Conservation (phyloP, 371 early-diverging fungal species). For the Circinella umbellata region DNA sequence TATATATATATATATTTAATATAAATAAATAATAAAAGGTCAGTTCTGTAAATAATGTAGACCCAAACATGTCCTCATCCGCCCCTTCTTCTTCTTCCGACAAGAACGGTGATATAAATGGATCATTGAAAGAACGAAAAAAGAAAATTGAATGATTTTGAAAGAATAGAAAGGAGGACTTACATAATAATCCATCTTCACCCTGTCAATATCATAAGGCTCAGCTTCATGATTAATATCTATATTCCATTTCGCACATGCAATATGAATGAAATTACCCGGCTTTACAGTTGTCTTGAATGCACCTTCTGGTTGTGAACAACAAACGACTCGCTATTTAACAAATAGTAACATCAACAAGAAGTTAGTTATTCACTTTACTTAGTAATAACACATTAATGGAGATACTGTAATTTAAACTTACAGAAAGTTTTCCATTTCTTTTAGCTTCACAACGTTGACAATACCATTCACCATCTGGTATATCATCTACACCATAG, state of each 20-base stretch:
- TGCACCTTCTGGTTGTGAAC: conserved; percentile 52
- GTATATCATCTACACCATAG: conserved; percentile 50
- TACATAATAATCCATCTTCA: conserved; percentile 32
- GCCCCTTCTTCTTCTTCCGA: no score
- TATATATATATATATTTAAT: no score
- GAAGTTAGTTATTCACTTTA: not conserved
- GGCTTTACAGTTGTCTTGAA: conserved; percentile 55
- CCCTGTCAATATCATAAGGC: conserved; percentile 39
- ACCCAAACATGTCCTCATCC: no score
- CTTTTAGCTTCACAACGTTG: conserved; percentile 43
- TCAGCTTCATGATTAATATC: conserved; percentile 39
- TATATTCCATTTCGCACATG: conserved; percentile 61
- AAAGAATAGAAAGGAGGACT: conserved; percentile 3
- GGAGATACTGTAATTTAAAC: not conserved
- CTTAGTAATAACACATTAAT: not conserved
- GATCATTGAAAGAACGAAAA: no score
- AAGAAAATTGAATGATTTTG: not conserved
- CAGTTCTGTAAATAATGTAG: no score
- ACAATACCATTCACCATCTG: conserved; percentile 56
- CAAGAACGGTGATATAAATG: no score
- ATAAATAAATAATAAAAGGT: no score
- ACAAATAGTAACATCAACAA: not conserved
- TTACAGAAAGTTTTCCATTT: conserved; percentile 15
- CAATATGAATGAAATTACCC: conserved; percentile 61
- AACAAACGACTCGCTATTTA: conserved; percentile 55